These are phyloP conservation scores for Clausena lansium DNA, from an alignment of 345 rosid genomes.

Conservation along the genomic window DNA sequence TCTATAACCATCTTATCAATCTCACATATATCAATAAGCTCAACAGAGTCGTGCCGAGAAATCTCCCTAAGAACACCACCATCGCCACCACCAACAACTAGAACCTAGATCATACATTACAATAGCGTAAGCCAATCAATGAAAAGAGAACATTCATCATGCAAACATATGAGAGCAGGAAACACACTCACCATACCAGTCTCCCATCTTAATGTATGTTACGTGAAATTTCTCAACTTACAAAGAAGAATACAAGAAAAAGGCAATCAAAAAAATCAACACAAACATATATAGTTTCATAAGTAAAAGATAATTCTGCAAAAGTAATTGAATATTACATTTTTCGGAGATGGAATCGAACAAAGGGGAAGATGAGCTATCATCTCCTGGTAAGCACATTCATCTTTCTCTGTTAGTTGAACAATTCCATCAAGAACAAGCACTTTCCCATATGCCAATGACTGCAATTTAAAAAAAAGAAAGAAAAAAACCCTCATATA, in stretches of 20 bases:
- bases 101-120: constrained; percentile 47
- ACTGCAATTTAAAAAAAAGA: constrained; percentile 49
- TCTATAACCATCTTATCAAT: constrained; percentile 95
- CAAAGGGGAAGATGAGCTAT: constrained; percentile 96
- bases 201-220: background rate
- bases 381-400: constrained; percentile 99
- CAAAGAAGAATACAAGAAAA: background rate
- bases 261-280: background rate
- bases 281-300: background rate
- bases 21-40: constrained; percentile 91
- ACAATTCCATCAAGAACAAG: constrained; percentile 97
- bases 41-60: constrained; percentile 84
- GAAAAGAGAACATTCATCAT: background rate
- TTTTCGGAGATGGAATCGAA: constrained; percentile 77
- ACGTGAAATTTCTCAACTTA: background rate
- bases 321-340: constrained; percentile 35
- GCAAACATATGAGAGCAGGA: background rate
- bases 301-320: background rate
- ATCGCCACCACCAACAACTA: constrained; percentile 99
- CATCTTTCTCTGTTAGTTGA: constrained; percentile 96
- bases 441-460: constrained; percentile 83
- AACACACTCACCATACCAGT: background rate
- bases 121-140: background rate
- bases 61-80: constrained; percentile 95
- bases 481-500: background rate